Conservation (phyloP, 164 flowering plant genomes). For the Sedum album region DNA sequence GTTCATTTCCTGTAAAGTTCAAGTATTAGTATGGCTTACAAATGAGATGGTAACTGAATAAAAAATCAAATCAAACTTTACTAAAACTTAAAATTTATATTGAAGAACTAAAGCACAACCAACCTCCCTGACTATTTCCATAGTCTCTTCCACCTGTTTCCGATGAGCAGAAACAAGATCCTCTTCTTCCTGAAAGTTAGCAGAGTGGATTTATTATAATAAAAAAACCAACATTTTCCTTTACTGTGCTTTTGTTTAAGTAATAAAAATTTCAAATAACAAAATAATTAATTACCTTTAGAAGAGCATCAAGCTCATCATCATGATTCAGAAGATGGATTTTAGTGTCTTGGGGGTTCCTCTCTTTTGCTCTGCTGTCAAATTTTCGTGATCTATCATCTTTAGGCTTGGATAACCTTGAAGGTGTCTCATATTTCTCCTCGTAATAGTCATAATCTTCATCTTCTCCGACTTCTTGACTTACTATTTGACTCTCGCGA, state of each 20-base stretch:
- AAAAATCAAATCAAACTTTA: no score
- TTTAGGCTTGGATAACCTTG: slow-evolving; percentile 26
- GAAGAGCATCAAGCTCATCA: slow-evolving; percentile 52
- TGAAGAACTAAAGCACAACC: slow-evolving; percentile 6
- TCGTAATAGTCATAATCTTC: slow-evolving; percentile 39
- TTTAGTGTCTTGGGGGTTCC: slow-evolving; percentile 26
- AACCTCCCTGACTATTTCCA: slow-evolving; percentile 70
- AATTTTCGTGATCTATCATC: slow-evolving; percentile 32
- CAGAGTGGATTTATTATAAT: background rate
- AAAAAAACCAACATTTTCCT: background rate
- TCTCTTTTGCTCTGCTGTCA: slow-evolving; percentile 26
- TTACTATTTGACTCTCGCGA: slow-evolving; percentile 24
- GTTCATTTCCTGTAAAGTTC: slow-evolving; percentile 56
- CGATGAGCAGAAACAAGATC: slow-evolving; percentile 70
- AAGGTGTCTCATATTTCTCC: slow-evolving; percentile 35
- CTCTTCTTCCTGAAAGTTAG: slow-evolving; percentile 54
- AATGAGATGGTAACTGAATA: no score
- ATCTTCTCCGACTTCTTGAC: slow-evolving; percentile 19
- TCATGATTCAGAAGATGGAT: slow-evolving; percentile 21
- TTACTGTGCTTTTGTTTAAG: background rate
- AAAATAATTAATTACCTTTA: slow-evolving; percentile 36
- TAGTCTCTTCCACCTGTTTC: slow-evolving; percentile 64
- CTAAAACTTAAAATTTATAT: background rate
- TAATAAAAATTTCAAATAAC: background rate
- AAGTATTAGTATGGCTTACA: background rate